These are phyloP conservation scores for Ambrosiella xylebori DNA, from an alignment of 2,329 filamentous ascomycete genomes.

Conservation along the genomic window DNA sequence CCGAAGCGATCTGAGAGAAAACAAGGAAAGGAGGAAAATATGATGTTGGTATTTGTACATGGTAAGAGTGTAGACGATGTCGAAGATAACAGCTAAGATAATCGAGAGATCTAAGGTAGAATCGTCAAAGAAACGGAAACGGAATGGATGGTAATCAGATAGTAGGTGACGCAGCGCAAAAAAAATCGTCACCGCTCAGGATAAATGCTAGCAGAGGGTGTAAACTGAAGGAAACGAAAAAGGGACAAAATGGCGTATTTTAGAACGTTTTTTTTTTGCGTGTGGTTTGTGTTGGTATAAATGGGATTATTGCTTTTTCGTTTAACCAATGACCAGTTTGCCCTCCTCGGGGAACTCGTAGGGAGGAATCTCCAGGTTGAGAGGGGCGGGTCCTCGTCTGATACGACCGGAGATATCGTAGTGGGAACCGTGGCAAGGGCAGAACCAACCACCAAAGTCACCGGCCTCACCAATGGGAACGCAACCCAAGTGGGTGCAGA, in stretches of 20 bases:
- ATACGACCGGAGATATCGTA: slow-evolving; percentile 99
- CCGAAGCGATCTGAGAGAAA: slow-evolving; percentile 2
- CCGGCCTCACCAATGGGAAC: slow-evolving; percentile 97
- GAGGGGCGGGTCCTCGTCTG: slow-evolving; percentile 88
- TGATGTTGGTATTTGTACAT: slow-evolving; percentile 8
- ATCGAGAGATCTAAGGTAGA: not conserved
- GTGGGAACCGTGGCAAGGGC: slow-evolving; percentile 98
- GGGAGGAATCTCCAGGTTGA: slow-evolving; percentile 87
- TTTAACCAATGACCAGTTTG: slow-evolving; percentile 84
- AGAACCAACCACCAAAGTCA: slow-evolving; percentile 99
- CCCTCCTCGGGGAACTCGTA: slow-evolving; percentile 89
- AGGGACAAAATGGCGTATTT: slow-evolving; percentile 10
- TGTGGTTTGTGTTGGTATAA: slow-evolving; percentile 6
- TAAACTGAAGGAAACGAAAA: slow-evolving; percentile 5
- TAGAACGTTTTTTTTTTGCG: slow-evolving; percentile 10
- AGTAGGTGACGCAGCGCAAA: not conserved
- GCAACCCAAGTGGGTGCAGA: slow-evolving; percentile 98
- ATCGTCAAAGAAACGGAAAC: not conserved
- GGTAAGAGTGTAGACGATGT: not conserved
- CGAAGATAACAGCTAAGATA: not conserved
- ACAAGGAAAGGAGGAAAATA: not conserved
- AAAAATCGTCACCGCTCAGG: not conserved
- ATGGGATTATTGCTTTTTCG: slow-evolving; percentile 14
- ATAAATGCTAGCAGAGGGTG: slow-evolving; percentile 2
- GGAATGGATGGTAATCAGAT: not conserved